These are phyloP conservation scores for Hymenoscyphus fraxineus DNA, from an alignment of 2,329 filamentous ascomycete species.

Conservation along the genomic window DNA sequence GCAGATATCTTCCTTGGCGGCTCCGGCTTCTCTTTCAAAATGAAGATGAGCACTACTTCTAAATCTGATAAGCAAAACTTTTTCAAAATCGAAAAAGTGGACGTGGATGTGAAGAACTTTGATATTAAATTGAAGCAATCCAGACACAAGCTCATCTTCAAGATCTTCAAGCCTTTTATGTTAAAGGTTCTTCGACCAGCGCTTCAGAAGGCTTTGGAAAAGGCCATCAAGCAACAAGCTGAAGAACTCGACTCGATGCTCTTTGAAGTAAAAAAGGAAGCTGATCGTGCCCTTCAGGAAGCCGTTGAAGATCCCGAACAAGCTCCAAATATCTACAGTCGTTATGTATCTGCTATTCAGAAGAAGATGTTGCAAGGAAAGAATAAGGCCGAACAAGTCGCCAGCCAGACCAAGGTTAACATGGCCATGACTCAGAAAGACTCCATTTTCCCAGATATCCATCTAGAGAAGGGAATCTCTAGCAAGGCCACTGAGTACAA, in stretches of 20 bases:
- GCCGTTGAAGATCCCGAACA: constrained; percentile 65
- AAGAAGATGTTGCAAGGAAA: constrained; percentile 71
- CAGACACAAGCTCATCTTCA: constrained; percentile 88
- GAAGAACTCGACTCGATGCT: constrained; percentile 68
- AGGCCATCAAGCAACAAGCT: constrained; percentile 81
- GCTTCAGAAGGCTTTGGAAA: constrained; percentile 83
- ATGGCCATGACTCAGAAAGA: constrained; percentile 82
- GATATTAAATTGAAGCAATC: constrained; percentile 91
- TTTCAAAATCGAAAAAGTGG: constrained; percentile 90
- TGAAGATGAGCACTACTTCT: constrained; percentile 79
- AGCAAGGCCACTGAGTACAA: constrained; percentile 93
- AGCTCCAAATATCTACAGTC: constrained; percentile 77
- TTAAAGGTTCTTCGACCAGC: constrained; percentile 79
- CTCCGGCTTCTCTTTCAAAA: constrained; percentile 84
- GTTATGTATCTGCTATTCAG: constrained; percentile 74
- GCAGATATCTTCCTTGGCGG: constrained; percentile 86
- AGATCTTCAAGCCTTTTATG: constrained; percentile 79
- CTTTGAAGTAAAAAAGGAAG: constrained; percentile 78
- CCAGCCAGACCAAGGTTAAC: constrained; percentile 73
- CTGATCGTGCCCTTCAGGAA: constrained; percentile 66
- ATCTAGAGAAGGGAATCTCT: constrained; percentile 82
- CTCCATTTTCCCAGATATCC: constrained; percentile 85
- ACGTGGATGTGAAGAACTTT: constrained; percentile 76
- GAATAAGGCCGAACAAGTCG: constrained; percentile 67
- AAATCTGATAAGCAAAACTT: constrained; percentile 74